Base-by-base conservation (phyloP, 176 grass and related monocot genomes). In the Tuctoria greenei region DNA sequence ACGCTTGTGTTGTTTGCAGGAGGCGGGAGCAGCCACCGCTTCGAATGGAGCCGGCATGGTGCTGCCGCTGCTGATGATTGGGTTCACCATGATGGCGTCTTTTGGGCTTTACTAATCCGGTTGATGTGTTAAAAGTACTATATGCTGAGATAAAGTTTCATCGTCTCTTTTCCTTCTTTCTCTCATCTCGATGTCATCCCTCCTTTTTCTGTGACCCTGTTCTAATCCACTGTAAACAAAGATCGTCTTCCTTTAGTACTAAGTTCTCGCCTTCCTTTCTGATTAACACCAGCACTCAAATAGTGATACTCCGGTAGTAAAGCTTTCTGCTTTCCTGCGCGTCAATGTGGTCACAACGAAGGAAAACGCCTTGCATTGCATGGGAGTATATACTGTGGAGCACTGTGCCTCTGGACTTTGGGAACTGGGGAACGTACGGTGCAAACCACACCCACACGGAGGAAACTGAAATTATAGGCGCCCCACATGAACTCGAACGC, bases 181-280 rank as follows among this genome's bases (percentile, higher is more conserved):
- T 51, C 57, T 51, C 44, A 58, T 3, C 25, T 72, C 39, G 69
- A 62, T 77, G 42, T 73, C 8, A n/a, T 21, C 51, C 51, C 58
- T 73, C 43, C 72, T 31, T 31, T 31, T 80, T 66, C 58, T 31
- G 64, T 31, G 64, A 1, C 50, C 38, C 16, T 49, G 16, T 49
- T 3, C 45, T 54, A 55, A 80, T 71, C 74, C 47, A 39, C 14
- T 80, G 76, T 74, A 74, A 68, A 74, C 76, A 85, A 85, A 85
- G 62, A 51, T 23, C 76, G 6, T 61, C 59, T 17, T 61, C 59
- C 59, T 61, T 34, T 70, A 31, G 31, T 31, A 51, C 47, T 25
- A 73, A 21, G 49, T 56, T 39, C 34, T 36, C 36, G 67, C 38
- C 69, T 38, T 27, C 37, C 52, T 24, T 73, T 73, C 36, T 39